Evolutionary conservation across 257 asterid genomes (phyloP), one percentile per base, ranked within the genome.

Genomic region (Salvia miltiorrhiza): DNA sequence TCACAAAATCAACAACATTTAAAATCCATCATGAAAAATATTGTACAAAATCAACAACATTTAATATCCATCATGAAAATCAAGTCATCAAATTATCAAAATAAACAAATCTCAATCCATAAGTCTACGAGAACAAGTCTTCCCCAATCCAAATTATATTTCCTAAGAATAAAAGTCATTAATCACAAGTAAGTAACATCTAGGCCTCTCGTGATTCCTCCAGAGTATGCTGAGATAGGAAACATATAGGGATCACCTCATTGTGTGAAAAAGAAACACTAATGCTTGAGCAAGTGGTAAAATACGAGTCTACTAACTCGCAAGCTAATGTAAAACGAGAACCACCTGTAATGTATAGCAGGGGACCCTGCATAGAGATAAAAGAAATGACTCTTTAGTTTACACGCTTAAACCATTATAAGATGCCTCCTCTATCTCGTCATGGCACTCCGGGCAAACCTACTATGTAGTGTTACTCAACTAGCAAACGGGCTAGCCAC

Each of bases 131-230:
- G n/a, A n/a, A n/a, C n/a, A n/a, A n/a, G n/a, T n/a, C n/a, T n/a
- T n/a, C n/a, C n/a, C n/a, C n/a, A n/a, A n/a, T n/a, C n/a, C n/a
- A n/a, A n/a, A n/a, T n/a, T n/a, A n/a, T n/a, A n/a, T n/a, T n/a
- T n/a, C n/a, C n/a, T n/a, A n/a, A n/a, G n/a, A n/a, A n/a, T n/a
- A n/a, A n/a, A n/a, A n/a, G n/a, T n/a, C n/a, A n/a, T n/a, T n/a
- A n/a, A n/a, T n/a, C n/a, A n/a, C n/a, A n/a, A n/a, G 21, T 59
- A 50, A 30, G 41, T 53, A 65, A 57, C 65, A 64, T 73, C 30
- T 37, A 39, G 17, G 26, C 57, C 67, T 52, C 37, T 47, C 14
- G 24, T 20, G 17, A 14, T 74, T 54, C 71, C 69, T 37, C 24
- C 48, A 63, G 64, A 28, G 63, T 10, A 17, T 60, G 47, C 78